Conservation (phyloP, 805 yeast species). For the Lipomyces lipofer region DNA sequence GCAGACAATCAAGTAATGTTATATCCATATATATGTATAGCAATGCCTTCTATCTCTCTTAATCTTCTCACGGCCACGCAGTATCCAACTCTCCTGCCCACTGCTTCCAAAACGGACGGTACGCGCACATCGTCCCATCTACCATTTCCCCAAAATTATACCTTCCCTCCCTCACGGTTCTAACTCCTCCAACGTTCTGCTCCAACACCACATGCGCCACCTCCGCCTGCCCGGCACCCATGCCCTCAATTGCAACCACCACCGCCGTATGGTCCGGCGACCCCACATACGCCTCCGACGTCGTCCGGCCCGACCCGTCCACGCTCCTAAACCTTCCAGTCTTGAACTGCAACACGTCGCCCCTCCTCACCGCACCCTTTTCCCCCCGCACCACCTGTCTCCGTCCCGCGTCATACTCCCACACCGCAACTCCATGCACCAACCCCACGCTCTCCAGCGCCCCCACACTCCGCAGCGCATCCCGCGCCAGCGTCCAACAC, state of each 20-base stretch:
- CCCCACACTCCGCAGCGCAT: slow-evolving; percentile 37
- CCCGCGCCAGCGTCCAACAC: slow-evolving; percentile 45
- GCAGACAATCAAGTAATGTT: too few species aligned
- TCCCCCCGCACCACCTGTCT: slow-evolving; percentile 13
- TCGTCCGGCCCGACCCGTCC: slow-evolving; percentile 25
- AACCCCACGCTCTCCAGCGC: slow-evolving; percentile 23
- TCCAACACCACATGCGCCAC: slow-evolving; percentile 32
- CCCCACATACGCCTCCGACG: slow-evolving; percentile 33
- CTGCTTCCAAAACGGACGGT: slow-evolving; percentile 38
- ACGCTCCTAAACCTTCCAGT: slow-evolving; percentile 34
- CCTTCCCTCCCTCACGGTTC: slow-evolving; percentile 37
- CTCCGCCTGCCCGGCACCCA: too few species aligned
- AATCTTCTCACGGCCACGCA: slow-evolving; percentile 32
- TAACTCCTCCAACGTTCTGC: slow-evolving; percentile 39
- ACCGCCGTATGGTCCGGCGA: slow-evolving; percentile 43
- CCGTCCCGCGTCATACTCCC: neutral
- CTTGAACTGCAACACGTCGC: slow-evolving; percentile 42
- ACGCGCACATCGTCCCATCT: slow-evolving; percentile 38
- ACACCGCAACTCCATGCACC: slow-evolving; percentile 19
- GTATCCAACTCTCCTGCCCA: slow-evolving; percentile 40
- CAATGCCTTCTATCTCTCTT: too few species aligned
- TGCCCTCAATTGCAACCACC: slow-evolving; percentile 34
- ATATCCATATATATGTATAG: too few species aligned
- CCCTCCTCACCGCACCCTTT: slow-evolving; percentile 38
- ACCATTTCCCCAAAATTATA: slow-evolving; percentile 35